phyloP scores from a whole-genome alignment of 305 asterid species.

The Lippia alba region DNA sequence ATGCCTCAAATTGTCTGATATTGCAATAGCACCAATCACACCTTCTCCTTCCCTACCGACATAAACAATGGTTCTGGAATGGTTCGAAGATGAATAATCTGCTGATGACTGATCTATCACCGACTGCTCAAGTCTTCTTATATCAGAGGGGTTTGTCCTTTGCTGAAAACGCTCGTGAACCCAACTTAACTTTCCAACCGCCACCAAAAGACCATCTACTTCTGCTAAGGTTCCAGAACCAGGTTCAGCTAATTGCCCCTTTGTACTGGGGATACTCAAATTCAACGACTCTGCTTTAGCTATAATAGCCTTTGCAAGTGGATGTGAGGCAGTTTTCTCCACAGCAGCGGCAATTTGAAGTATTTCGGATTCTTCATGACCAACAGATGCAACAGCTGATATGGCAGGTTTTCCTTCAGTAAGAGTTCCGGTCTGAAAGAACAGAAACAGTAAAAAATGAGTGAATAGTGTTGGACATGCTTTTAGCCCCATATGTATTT shows the following conservation, averaged over 20 bases:
- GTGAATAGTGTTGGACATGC: conserved; percentile 21
- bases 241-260: conserved; percentile 87
- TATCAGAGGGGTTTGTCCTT: conserved; percentile 53
- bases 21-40: conserved; percentile 86
- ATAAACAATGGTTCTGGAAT: conserved; percentile 85
- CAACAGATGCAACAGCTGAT: conserved; percentile 68
- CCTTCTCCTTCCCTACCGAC: conserved; percentile 99
- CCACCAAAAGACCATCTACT: conserved; percentile 92
- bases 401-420: conserved; percentile 97
- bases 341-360: conserved; percentile 93
- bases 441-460: conserved; percentile 20
- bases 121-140: conserved; percentile 71
- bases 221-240: conserved; percentile 97
- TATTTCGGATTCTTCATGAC: conserved; percentile 70
- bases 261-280: conserved; percentile 74
- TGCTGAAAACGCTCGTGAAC: conserved; percentile 84
- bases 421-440: conserved; percentile 90
- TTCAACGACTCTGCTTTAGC: conserved; percentile 75
- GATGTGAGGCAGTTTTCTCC: conserved; percentile 97
- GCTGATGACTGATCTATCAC: conserved; percentile 59
- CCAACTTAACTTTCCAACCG: conserved; percentile 95
- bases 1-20: conserved; percentile 77
- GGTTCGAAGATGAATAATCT: conserved; percentile 63
- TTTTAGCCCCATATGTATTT: conserved; percentile 1
- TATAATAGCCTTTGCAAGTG: conserved; percentile 89